Conservation (phyloP, 805 yeast species). For the Candida oleophila region DNA sequence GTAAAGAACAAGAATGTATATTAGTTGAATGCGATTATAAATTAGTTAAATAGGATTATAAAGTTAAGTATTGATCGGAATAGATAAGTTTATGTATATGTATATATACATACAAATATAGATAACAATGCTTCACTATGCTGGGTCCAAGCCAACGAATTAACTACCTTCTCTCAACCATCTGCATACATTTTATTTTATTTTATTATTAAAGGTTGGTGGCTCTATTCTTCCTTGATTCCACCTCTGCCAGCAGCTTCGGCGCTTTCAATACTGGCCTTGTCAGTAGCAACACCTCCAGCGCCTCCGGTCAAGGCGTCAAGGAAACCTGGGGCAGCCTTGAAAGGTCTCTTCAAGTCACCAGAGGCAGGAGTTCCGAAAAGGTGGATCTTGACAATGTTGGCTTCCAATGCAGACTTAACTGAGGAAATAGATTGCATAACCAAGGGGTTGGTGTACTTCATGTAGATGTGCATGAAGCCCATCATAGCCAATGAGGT, state of each 20-base stretch:
- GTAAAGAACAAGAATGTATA: conserved; percentile 44
- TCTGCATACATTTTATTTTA: background rate
- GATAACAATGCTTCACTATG: too few species aligned
- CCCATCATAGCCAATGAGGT: conserved; percentile 96
- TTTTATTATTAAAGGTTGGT: background rate
- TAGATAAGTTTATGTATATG: too few species aligned
- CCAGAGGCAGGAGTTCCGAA: conserved; percentile 82
- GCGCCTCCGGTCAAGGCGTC: conserved; percentile 64
- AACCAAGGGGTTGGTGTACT: conserved; percentile 93
- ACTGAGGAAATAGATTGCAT: conserved; percentile 92
- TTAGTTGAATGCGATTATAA: conserved; percentile 23
- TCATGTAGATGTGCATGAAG: conserved; percentile 96
- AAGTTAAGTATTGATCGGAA: background rate
- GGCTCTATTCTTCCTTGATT: conserved; percentile 72
- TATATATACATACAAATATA: too few species aligned
- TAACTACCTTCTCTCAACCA: too few species aligned
- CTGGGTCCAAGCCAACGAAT: too few species aligned
- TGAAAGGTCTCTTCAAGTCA: conserved; percentile 95
- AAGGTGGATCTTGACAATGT: conserved; percentile 87
- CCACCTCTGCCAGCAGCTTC: conserved; percentile 88
- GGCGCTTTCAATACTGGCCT: conserved; percentile 79
- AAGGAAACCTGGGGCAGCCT: conserved; percentile 58
- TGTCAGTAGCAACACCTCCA: conserved; percentile 70
- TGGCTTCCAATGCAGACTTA: conserved; percentile 85
- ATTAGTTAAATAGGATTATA: background rate